phyloP scores from a whole-genome alignment of 495 filamentous ascomycete genomes.

The Aspergillus bridgeri region DNA sequence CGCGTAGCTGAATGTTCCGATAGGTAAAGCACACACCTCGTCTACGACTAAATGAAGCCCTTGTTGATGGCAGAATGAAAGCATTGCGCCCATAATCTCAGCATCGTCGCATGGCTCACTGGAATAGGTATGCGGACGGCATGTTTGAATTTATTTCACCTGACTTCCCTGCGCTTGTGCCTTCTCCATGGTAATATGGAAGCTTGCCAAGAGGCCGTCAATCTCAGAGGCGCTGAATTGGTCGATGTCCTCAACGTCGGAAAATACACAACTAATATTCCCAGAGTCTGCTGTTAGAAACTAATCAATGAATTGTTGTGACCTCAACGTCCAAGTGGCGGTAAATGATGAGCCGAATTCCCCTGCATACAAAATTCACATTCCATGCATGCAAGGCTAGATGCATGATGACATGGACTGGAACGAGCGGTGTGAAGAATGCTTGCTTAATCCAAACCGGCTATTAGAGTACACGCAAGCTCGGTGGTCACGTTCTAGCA shows the following conservation, averaged over 20 bases:
- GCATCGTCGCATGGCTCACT: background rate
- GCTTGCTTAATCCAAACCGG: too few species aligned
- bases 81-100: background rate
- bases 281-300: too few species aligned
- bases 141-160: background rate
- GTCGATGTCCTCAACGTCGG: background rate
- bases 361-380: too few species aligned
- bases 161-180: background rate
- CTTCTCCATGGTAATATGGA: background rate
- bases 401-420: background rate
- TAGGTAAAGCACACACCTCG: constrained; percentile 6
- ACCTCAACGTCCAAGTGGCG: too few species aligned
- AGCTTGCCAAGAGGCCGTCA: background rate
- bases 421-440: background rate
- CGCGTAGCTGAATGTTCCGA: background rate
- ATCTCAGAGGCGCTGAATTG: background rate
- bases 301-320: too few species aligned
- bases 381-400: too few species aligned
- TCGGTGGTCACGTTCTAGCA: too few species aligned
- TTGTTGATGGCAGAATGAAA: background rate
- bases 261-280: background rate
- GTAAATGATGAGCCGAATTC: too few species aligned
- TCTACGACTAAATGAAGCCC: constrained; percentile 4
- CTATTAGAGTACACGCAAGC: too few species aligned
- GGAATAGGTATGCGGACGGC: constrained; percentile 9